Evolutionary conservation across 139 green algal genomes (phyloP), one percentile per base, ranked within the genome.

Genomic region (Coelastrella sp.): DNA sequence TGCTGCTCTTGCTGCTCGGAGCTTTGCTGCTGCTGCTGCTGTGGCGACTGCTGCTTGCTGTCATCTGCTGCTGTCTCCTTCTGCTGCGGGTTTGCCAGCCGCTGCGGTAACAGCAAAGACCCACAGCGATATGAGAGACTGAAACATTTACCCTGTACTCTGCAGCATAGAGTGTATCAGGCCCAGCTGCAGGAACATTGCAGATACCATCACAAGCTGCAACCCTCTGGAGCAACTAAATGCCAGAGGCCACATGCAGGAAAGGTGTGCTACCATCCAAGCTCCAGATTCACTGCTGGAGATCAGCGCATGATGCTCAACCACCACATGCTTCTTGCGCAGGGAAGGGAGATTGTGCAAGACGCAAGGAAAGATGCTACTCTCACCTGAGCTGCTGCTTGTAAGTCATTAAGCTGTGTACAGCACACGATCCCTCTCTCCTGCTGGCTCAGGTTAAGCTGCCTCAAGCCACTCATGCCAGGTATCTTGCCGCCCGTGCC

Each of bases 401-500:
- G 81, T 64, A 95, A 83, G 17, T 92, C 64, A 2, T 16, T 4
- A 22, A 97, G 87, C 22, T 89, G 23, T 11, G 91, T 90, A 7
- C 89, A 92, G 79, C 92, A 94, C 32, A 96, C 73, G 32, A 80
- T 84, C 4, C 76, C 68, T 2, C 71, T 77, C 87, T 93, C 80
- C 66, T 61, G 64, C 2, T 65, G 59, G 4, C 65, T 4, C 57
- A 97, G 92, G 93, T 97, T 97, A 19, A 97, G 84, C 14, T 85
- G 60, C 23, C 89, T 77, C 13, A 93, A 87, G 2, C 86, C 81
- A 20, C 92, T 90, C 64, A 93, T 60, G 3, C 81, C 47, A 0
- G 89, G 13, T 19, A 54, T 64, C 77, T 92, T 93, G 75, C 80
- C 73, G 2, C 85, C 94, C 0, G 86, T 57, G 88, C 94, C 90